A percentile compares a stretch with the other conserved stretches of the same genome.
Conservation (phyloP, 208 protist species). For the Acanthamoeba castellanii region DNA sequence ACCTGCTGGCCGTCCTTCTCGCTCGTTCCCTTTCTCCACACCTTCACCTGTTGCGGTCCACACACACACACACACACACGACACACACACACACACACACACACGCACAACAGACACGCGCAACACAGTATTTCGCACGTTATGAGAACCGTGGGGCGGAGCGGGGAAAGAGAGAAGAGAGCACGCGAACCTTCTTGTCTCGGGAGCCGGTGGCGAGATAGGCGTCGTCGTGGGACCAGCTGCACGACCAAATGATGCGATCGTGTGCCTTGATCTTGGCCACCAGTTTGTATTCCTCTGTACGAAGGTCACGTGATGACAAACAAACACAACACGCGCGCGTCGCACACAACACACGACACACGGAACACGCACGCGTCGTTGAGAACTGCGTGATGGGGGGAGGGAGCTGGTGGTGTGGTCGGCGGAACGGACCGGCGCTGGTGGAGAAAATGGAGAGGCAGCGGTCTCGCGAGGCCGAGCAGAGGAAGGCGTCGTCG, state of each 20-base stretch:
- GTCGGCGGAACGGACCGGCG: neutral
- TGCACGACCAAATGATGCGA: slow-evolving; percentile 70
- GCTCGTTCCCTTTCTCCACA: slow-evolving; percentile 22
- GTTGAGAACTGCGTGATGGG: neutral
- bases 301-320: too few species aligned
- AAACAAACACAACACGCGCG: too few species aligned
- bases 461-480: slow-evolving; percentile 84
- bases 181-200: slow-evolving; percentile 46
- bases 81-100: too few species aligned
- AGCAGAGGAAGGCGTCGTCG: slow-evolving; percentile 82
- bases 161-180: too few species aligned
- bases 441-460: slow-evolving; percentile 46
- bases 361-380: neutral
- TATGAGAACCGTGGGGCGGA: too few species aligned
- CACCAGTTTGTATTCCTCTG: slow-evolving; percentile 62
- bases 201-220: slow-evolving; percentile 51
- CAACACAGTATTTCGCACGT: too few species aligned
- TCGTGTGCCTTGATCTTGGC: slow-evolving; percentile 69
- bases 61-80: too few species aligned
- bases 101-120: too few species aligned
- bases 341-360: too few species aligned
- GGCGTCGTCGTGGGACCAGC: slow-evolving; percentile 63
- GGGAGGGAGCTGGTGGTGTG: neutral
- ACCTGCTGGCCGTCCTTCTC: slow-evolving; percentile 32
- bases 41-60: neutral